phyloP scores from a whole-genome alignment of 2,329 filamentous ascomycete species.

The Chrysosporium queenslandicum region DNA sequence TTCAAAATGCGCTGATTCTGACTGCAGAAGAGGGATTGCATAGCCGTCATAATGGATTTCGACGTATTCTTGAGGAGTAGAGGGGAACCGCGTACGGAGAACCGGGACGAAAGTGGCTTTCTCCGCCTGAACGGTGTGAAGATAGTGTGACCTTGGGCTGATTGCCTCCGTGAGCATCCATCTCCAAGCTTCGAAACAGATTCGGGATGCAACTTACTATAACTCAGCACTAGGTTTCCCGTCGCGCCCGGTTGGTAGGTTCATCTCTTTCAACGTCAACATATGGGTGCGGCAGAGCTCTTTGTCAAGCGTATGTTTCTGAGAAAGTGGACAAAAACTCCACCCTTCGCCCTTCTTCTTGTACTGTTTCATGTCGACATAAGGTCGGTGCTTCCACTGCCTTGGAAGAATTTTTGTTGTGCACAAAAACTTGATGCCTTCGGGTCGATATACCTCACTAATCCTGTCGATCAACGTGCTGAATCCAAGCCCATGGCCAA shows the following conservation, averaged over 20 bases:
- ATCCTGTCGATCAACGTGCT: slow-evolving; percentile 14
- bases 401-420: neutral
- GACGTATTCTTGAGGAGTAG: slow-evolving; percentile 10
- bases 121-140: slow-evolving; percentile 13
- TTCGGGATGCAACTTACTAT: slow-evolving; percentile 10
- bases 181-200: neutral
- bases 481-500: slow-evolving; percentile 17
- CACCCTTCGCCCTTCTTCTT: neutral
- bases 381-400: no score
- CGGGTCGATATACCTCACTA: slow-evolving; percentile 3
- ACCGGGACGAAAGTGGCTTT: slow-evolving; percentile 12
- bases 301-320: neutral
- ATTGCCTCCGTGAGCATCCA: neutral
- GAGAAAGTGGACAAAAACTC: neutral
- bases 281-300: slow-evolving; percentile 12
- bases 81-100: slow-evolving; percentile 12
- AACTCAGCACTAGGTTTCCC: neutral
- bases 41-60: slow-evolving; percentile 14
- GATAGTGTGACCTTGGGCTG: slow-evolving; percentile 17
- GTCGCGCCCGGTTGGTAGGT: neutral
- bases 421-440: neutral
- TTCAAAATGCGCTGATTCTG: slow-evolving; percentile 7
- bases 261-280: slow-evolving; percentile 13
- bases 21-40: slow-evolving; percentile 13
- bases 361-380: neutral